Evolutionary conservation across 2,329 filamentous ascomycete species (phyloP).

Genomic region (Hysterium pulicare): DNA sequence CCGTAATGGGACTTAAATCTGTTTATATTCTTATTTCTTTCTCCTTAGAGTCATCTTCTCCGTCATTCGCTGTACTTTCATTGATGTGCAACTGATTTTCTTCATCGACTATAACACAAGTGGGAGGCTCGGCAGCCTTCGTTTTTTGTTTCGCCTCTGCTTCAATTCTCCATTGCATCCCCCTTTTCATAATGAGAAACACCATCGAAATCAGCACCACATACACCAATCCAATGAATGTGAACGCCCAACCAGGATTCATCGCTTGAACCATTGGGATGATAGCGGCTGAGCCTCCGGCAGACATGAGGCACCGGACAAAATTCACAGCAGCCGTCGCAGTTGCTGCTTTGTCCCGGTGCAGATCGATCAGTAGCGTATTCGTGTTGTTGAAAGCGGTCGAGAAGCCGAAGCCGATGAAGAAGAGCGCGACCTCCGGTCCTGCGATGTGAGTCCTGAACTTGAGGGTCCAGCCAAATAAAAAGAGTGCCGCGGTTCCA

Average conservation of each 20-base stretch:
- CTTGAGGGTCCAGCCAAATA: slow-evolving; percentile 32
- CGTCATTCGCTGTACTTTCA: too few relatives aligned
- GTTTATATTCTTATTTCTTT: too few relatives aligned
- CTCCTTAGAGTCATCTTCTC: too few relatives aligned
- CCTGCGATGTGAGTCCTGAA: slow-evolving; percentile 27
- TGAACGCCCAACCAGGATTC: slow-evolving; percentile 8
- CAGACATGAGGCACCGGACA: slow-evolving; percentile 9
- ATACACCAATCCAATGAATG: too few relatives aligned
- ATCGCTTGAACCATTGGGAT: slow-evolving; percentile 9
- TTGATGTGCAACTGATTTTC: too few relatives aligned
- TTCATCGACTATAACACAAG: too few relatives aligned
- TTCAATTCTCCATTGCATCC: too few relatives aligned
- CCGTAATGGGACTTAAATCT: too few relatives aligned
- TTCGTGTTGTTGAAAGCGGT: slow-evolving; percentile 35
- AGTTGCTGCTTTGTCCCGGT: slow-evolving; percentile 25
- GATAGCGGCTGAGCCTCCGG: slow-evolving; percentile 6
- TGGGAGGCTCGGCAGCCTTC: too few relatives aligned
- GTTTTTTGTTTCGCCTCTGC: too few relatives aligned
- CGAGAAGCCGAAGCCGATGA: slow-evolving; percentile 35
- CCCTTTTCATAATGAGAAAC: too few relatives aligned
- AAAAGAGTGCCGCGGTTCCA: slow-evolving; percentile 21
- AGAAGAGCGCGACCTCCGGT: slow-evolving; percentile 37
- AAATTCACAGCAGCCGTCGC: slow-evolving; percentile 23
- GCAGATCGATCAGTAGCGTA: slow-evolving; percentile 38
- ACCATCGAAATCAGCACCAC: too few relatives aligned